phyloP scores from a whole-genome alignment of 2,329 filamentous ascomycete genomes.

The Penicillium nordicum region DNA sequence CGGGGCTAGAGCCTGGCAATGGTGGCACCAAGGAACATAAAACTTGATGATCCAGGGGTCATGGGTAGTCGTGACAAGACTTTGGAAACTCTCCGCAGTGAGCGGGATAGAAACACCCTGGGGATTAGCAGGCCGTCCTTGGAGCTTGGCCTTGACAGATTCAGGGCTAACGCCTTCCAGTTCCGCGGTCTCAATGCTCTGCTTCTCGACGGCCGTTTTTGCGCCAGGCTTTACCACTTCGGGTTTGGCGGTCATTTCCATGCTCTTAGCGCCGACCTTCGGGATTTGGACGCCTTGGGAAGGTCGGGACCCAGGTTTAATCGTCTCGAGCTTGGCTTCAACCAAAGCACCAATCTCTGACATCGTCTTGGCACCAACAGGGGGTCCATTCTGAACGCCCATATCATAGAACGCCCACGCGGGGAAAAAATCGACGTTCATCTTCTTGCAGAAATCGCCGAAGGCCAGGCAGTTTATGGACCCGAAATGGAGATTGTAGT shows the following conservation, averaged over 20 bases:
- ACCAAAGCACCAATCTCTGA: constrained; percentile 64
- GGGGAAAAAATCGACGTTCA: constrained; percentile 69
- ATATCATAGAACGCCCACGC: constrained; percentile 77
- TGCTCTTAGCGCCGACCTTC: constrained; percentile 59
- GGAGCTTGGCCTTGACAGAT: constrained; percentile 48
- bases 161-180: constrained; percentile 43
- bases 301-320: constrained; percentile 76
- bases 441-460: constrained; percentile 69
- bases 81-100: constrained; percentile 81
- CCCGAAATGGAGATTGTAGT: constrained; percentile 87
- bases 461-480: constrained; percentile 81
- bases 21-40: constrained; percentile 94
- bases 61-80: constrained; percentile 76
- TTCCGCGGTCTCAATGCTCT: constrained; percentile 22
- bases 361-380: constrained; percentile 67
- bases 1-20: constrained; percentile 89
- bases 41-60: constrained; percentile 99
- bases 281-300: constrained; percentile 65
- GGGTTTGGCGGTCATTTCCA: constrained; percentile 43
- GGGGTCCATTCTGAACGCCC: constrained; percentile 62
- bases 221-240: constrained; percentile 41
- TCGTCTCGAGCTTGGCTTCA: constrained; percentile 71
- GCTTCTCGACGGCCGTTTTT: constrained; percentile 39
- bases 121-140: constrained; percentile 63
- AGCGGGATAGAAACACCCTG: constrained; percentile 72